A percentile compares a stretch with the other conserved stretches of the same genome.
Evolutionary conservation across 225 moss, liverwort and hornwort species (phyloP).

Genomic region (Sphagnum tenellum): DNA sequence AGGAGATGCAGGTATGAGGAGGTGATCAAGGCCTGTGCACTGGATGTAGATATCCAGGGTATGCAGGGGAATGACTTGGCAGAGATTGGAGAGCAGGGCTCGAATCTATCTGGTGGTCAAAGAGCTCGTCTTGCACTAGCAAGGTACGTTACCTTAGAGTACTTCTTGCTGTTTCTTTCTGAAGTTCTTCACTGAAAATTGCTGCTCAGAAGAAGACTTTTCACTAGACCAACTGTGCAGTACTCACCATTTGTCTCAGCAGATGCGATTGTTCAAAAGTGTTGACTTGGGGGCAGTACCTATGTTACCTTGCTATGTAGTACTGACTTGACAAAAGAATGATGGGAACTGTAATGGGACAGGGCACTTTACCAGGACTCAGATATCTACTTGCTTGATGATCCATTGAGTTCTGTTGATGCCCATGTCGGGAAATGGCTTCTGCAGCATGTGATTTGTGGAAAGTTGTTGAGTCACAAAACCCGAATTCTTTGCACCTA

Average conservation of each 20-base stretch:
- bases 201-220: no score
- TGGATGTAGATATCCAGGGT: slow-evolving; percentile 78
- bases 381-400: slow-evolving; percentile 84
- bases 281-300: no score
- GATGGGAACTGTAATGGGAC: slow-evolving; percentile 3
- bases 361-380: slow-evolving; percentile 95
- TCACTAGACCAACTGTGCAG: no score
- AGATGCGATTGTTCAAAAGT: no score
- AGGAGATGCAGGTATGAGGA: slow-evolving; percentile 48
- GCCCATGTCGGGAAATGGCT: slow-evolving; percentile 93
- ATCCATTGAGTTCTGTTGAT: slow-evolving; percentile 92
- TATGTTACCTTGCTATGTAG: no score
- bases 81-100: slow-evolving; percentile 85
- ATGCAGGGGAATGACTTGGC: slow-evolving; percentile 84
- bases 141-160: slow-evolving; percentile 22
- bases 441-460: slow-evolving; percentile 62
- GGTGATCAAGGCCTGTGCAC: slow-evolving; percentile 64
- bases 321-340: neutral
- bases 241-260: no score
- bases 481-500: slow-evolving; percentile 86
- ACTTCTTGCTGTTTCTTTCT: no score
- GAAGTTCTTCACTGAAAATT: no score
- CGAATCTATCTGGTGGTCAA: slow-evolving; percentile 94
- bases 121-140: slow-evolving; percentile 86
- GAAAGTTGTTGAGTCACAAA: slow-evolving; percentile 51